Evolutionary conservation across 441 rosid species (phyloP).

Genomic region (Bruguiera hainesii): DNA sequence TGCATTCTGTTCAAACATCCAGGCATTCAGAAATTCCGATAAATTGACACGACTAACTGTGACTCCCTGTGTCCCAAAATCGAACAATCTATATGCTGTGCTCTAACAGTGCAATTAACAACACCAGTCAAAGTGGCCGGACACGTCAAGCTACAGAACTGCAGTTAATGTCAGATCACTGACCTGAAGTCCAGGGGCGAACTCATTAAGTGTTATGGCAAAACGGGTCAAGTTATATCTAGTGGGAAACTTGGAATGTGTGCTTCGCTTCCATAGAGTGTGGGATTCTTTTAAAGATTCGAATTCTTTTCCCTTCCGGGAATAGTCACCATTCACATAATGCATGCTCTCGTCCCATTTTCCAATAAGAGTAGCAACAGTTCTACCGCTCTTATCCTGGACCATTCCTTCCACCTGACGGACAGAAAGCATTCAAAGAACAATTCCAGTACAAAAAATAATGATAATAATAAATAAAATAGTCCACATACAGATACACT

Average conservation of each 20-base stretch:
- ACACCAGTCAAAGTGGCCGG: too few relatives aligned
- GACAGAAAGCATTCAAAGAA: background rate
- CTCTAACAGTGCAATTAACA: too few relatives aligned
- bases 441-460: background rate
- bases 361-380: constrained; percentile 71
- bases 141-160: background rate
- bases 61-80: too few relatives aligned
- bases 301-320: constrained; percentile 49
- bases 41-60: too few relatives aligned
- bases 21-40: too few relatives aligned
- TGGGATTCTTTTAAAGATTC: constrained; percentile 45
- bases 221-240: constrained; percentile 75
- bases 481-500: too few relatives aligned
- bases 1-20: too few relatives aligned
- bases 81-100: too few relatives aligned
- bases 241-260: constrained; percentile 52
- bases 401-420: constrained; percentile 76
- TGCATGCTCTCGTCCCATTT: constrained; percentile 90
- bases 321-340: constrained; percentile 52
- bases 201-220: constrained; percentile 74
- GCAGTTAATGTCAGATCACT: constrained; percentile 9
- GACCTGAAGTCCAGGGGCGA: constrained; percentile 66
- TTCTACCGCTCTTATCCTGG: constrained; percentile 57
- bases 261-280: constrained; percentile 66
- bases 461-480: too few relatives aligned